Evolutionary conservation across 352 stramenopile species (phyloP), one percentile per base, ranked within the genome.

Genomic region (Stramenopiles sp.): DNA sequence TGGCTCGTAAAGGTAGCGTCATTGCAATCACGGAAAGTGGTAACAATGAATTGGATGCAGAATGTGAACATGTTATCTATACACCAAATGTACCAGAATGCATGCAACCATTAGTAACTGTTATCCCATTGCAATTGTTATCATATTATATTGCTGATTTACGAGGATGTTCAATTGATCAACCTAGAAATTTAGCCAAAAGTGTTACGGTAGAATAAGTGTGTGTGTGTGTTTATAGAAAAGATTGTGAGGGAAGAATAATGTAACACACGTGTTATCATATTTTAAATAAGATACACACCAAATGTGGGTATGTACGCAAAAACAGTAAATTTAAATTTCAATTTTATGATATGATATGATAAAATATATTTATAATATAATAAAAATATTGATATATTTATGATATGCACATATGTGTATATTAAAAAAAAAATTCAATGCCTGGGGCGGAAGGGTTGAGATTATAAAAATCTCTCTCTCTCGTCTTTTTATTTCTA

Each of bases 11-110:
- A 63, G 96, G 94, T 20, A 88, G 98, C 81, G 90, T 98, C 33
- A 97, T 98, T 80, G 90, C 98, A 78, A 98, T 99, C 85, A 98
- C 95, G 0, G 95, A 98, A 85, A 97, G 98, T 73, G 83, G 81
- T 73, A 85, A 85, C 80, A 31, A 79, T 13, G 81, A 85, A 81
- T 95, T 94, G 73, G 81, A 93, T 63, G 79, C 23, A 53, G 31
- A 78, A 7, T 79, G 7, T 53, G 31, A 73, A 20, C 0, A 81
- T 13, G 93, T 94, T 83, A 87, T 98, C 78, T 85, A 87, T 43
- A 89, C 98, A 83, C 91, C 92, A 31, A 91, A 99, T 80, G 88
- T 99, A 65, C 84, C 89, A 63, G 94, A 94, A 33, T 92, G 91
- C 6, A 94, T 98, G 87, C 97, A 94, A 29, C 93, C 95, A 69